Evolutionary conservation across 2,329 filamentous ascomycete genomes (phyloP), one percentile per base, ranked within the genome.

Genomic region (Aspergillus sp.): DNA sequence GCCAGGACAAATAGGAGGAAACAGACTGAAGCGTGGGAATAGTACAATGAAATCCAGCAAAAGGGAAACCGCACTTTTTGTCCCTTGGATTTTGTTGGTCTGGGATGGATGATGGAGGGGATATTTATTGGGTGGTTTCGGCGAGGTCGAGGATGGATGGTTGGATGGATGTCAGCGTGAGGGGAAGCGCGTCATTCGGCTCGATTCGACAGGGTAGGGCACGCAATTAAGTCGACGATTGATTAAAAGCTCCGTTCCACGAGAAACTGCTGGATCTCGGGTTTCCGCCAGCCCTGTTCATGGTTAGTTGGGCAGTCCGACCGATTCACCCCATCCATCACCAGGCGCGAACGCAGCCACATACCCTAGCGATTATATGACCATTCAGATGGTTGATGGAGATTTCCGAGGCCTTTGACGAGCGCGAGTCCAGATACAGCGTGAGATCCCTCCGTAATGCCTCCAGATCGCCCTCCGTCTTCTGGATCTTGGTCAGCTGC

Each of bases 331-430:
- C n/a, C n/a, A n/a, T n/a, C n/a, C n/a, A n/a, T n/a, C n/a, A n/a
- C n/a, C n/a, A n/a, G n/a, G n/a, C n/a, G n/a, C n/a, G n/a, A n/a
- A n/a, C n/a, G n/a, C n/a, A n/a, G n/a, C n/a, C 29, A 30, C 29
- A 47, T 56, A 84, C 82, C 70, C 80, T 85, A 42, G 93, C 67
- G 41, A 80, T 66, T 32, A 96, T 72, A 49, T 94, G 81, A 31
- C 72, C 71, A 27, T 82, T 93, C 31, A 80, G 63, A 22, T 57
- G 53, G 52, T 78, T 78, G 28, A 80, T 65, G 8, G 52, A 52
- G 7, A 69, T 56, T 33, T 65, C 58, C 11, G 55, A 40, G 26
- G 43, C 60, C 47, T 51, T 54, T 34, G 39, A 39, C 15, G 44
- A 46, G 32, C 42, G 46, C 26, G 41, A 49, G 13, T 64, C 61